Percentiles rank a stretch among this genome's conserved stretches.
phyloP scores from a whole-genome alignment of 108 stramenopile genomes.

The Cyclotella choctawhatcheeana region DNA sequence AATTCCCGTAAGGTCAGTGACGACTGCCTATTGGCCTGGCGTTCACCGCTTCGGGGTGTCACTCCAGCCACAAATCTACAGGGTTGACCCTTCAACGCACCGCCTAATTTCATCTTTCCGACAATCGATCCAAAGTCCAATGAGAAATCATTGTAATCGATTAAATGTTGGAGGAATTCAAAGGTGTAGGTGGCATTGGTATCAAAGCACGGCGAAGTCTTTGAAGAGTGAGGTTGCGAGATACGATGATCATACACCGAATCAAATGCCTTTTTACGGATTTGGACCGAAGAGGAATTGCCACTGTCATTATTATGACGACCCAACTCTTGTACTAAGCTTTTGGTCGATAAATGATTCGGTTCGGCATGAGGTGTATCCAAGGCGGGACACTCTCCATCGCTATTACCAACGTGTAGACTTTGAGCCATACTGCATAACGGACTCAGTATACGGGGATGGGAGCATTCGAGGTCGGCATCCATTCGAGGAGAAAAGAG shows the following conservation, averaged over 20 bases:
- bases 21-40: not conserved
- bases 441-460: constrained; percentile 69
- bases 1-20: constrained; percentile 14
- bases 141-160: constrained; percentile 78
- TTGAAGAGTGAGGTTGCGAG: constrained; percentile 47
- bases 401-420: constrained; percentile 51
- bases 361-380: constrained; percentile 32
- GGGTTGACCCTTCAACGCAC: constrained; percentile 75
- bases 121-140: constrained; percentile 74
- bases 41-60: constrained; percentile 9
- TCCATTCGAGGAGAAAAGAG: constrained; percentile 84
- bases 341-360: constrained; percentile 18
- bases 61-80: constrained; percentile 62
- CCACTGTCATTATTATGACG: not conserved
- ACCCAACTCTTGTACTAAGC: constrained; percentile 23
- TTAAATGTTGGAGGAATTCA: constrained; percentile 86
- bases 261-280: constrained; percentile 47
- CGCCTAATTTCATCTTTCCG: constrained; percentile 63
- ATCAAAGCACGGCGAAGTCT: constrained; percentile 61
- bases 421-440: constrained; percentile 82
- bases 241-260: constrained; percentile 30
- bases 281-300: constrained; percentile 39
- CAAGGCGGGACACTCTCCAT: constrained; percentile 5
- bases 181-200: constrained; percentile 78
- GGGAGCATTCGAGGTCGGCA: constrained; percentile 62